Percentiles rank a stretch among this genome's conserved stretches.
Evolutionary conservation across 352 stramenopile species (phyloP).

Genomic region (Aphanomyces astaci): DNA sequence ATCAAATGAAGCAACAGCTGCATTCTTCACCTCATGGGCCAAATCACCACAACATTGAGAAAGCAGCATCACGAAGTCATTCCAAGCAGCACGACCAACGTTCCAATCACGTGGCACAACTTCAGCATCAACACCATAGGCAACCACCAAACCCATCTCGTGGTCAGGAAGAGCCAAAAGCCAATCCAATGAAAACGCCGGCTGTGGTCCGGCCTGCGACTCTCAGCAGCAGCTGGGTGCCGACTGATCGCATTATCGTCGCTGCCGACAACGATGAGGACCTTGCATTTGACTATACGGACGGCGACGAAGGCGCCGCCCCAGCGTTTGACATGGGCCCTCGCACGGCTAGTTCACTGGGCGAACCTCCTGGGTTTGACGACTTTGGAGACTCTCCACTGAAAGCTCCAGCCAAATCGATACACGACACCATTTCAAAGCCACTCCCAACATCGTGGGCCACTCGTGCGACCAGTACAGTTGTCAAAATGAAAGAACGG

Average conservation of each 20-base stretch:
- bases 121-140: background rate
- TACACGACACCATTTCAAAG: background rate
- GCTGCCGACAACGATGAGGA: background rate
- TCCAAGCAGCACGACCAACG: too few species aligned
- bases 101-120: background rate
- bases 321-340: slow-evolving; percentile 1
- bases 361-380: slow-evolving; percentile 10
- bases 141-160: background rate
- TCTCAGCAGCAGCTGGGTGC: too few species aligned
- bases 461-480: slow-evolving; percentile 4
- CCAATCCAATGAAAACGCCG: background rate
- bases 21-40: background rate
- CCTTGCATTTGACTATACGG: background rate
- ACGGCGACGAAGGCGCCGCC: slow-evolving; percentile 2
- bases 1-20: background rate
- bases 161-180: background rate
- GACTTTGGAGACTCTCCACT: background rate
- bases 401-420: background rate
- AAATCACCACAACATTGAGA: background rate
- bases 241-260: too few species aligned
- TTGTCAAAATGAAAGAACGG: too few species aligned
- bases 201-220: background rate
- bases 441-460: background rate
- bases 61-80: background rate
- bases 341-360: slow-evolving; percentile 15